Conservation (phyloP, 164 flowering plant genomes). For the Tetracentron sinense region DNA sequence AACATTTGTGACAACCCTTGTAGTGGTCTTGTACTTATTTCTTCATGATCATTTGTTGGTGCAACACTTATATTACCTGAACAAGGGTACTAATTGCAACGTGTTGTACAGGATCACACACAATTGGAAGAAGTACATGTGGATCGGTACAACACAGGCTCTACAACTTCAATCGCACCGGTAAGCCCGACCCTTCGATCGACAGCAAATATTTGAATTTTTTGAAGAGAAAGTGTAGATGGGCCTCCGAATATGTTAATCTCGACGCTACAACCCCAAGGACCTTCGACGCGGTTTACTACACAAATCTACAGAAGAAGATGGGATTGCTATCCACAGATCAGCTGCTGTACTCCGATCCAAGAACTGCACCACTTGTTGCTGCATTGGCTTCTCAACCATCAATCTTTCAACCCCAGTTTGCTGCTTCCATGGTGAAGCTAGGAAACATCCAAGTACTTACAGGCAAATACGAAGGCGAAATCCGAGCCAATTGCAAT, state of each 20-base stretch:
- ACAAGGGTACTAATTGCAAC: background rate
- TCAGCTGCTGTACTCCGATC: conserved; percentile 45
- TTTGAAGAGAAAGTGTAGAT: conserved; percentile 64
- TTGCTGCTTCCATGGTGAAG: conserved; percentile 70
- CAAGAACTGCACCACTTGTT: conserved; percentile 48
- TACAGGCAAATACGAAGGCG: conserved; percentile 48
- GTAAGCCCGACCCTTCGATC: conserved; percentile 47
- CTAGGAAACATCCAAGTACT: conserved; percentile 55
- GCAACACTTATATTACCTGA: too few relatives aligned
- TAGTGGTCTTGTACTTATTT: too few relatives aligned
- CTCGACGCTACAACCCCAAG: conserved; percentile 62
- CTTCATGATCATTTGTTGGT: too few relatives aligned
- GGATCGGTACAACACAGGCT: conserved; percentile 48
- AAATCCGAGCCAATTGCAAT: conserved; percentile 56
- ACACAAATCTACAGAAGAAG: conserved; percentile 48
- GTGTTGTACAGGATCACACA: conserved; percentile 60
- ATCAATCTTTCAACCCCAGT: conserved; percentile 40
- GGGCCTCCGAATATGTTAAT: conserved; percentile 57
- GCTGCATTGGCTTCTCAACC: conserved; percentile 34
- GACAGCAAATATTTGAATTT: conserved; percentile 40
- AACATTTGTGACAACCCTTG: too few relatives aligned
- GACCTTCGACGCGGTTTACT: conserved; percentile 50
- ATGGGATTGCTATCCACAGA: conserved; percentile 64
- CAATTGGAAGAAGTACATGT: conserved; percentile 67
- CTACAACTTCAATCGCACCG: conserved; percentile 44